Evolutionary conservation across 805 yeast species (phyloP).

Genomic region (Debaryomyces prosopidis): DNA sequence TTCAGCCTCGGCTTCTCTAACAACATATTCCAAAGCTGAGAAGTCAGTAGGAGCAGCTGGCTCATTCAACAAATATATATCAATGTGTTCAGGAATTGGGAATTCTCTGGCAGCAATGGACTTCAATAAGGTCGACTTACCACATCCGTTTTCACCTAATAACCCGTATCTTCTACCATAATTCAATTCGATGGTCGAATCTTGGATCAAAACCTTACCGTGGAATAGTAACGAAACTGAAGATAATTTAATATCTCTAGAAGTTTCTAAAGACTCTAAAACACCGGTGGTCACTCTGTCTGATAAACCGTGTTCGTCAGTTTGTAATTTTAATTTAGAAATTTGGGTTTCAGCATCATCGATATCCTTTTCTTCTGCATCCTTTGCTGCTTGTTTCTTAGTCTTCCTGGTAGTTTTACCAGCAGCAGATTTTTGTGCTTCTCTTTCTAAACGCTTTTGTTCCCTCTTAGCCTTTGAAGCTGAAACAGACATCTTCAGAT

Average conservation of each 20-base stretch:
- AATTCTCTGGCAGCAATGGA: slow-evolving; percentile 94
- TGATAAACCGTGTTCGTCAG: slow-evolving; percentile 89
- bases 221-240: slow-evolving; percentile 93
- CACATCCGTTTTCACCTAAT: slow-evolving; percentile 98
- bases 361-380: slow-evolving; percentile 50
- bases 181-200: slow-evolving; percentile 87
- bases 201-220: slow-evolving; percentile 95
- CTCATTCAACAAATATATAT: slow-evolving; percentile 90
- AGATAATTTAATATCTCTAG: slow-evolving; percentile 90
- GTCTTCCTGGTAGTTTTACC: slow-evolving; percentile 73
- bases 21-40: slow-evolving; percentile 94
- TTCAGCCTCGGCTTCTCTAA: slow-evolving; percentile 92
- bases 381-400: slow-evolving; percentile 55
- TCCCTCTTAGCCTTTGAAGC: slow-evolving; percentile 98
- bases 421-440: slow-evolving; percentile 53
- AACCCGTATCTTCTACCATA: slow-evolving; percentile 97
- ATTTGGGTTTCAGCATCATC: slow-evolving; percentile 72
- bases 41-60: slow-evolving; percentile 94
- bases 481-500: slow-evolving; percentile 54
- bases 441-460: slow-evolving; percentile 77
- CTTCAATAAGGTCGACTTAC: slow-evolving; percentile 92
- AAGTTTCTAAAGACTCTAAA: slow-evolving; percentile 80
- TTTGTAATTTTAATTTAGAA: slow-evolving; percentile 85
- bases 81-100: slow-evolving; percentile 91
- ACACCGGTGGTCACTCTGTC: slow-evolving; percentile 99